These are phyloP conservation scores for Phialophora chinensis DNA, from an alignment of 2,329 filamentous ascomycete genomes.

Conservation along the genomic window DNA sequence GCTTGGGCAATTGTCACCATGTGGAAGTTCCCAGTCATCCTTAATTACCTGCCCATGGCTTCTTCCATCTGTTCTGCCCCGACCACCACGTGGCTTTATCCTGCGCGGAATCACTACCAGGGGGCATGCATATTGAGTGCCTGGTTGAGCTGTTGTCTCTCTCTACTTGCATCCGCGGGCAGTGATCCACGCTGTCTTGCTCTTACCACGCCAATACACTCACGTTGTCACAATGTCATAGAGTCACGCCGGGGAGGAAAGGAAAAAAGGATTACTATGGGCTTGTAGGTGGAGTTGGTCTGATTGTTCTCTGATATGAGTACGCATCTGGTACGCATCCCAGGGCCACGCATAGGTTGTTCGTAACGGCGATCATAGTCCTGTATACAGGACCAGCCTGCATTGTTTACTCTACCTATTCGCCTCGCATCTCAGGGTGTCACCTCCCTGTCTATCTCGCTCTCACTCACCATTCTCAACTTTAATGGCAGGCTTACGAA, in stretches of 20 bases:
- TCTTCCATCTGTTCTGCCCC: no score
- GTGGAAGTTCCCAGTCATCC: no score
- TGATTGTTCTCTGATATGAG: neutral
- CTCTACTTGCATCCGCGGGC: no score
- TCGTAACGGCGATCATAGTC: neutral
- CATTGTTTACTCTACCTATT: neutral
- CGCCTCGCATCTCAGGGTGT: neutral
- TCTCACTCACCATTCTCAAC: neutral
- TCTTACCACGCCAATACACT: no score
- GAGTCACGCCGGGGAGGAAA: neutral
- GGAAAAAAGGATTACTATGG: neutral
- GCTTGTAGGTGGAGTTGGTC: neutral
- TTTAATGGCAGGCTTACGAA: neutral
- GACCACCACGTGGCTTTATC: no score
- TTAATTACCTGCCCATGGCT: no score
- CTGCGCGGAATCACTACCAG: no score
- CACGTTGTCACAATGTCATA: neutral
- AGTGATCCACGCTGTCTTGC: no score
- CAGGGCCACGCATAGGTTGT: neutral
- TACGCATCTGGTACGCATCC: neutral
- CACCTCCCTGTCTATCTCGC: neutral
- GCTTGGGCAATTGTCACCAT: no score
- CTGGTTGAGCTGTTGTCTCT: no score
- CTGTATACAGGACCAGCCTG: neutral
- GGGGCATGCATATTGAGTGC: no score